These are phyloP conservation scores for Corymbia citriodora DNA, from an alignment of 441 rosid genomes.

Conservation along the genomic window DNA sequence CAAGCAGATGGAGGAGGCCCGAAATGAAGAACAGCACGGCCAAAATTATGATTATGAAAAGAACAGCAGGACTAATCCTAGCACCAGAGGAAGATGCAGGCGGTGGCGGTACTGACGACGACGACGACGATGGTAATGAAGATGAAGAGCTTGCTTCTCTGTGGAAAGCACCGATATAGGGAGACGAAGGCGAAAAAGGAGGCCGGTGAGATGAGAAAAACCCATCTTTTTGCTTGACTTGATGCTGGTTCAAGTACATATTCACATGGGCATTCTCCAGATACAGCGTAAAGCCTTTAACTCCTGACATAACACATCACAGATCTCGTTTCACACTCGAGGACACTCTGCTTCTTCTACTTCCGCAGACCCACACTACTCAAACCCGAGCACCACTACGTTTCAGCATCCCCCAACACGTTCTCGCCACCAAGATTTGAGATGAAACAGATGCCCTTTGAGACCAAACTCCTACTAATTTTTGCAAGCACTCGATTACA, in stretches of 20 bases:
- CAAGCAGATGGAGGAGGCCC: slow-evolving; percentile 62
- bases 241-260: slow-evolving; percentile 63
- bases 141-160: slow-evolving; percentile 37
- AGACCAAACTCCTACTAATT: not conserved
- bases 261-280: slow-evolving; percentile 43
- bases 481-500: not conserved
- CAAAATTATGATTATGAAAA: slow-evolving; percentile 51
- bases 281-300: not conserved
- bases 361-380: not conserved
- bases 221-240: slow-evolving; percentile 59
- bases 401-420: not conserved
- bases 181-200: slow-evolving; percentile 29
- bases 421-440: not conserved
- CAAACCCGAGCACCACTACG: not conserved
- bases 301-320: not conserved
- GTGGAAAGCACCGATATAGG: slow-evolving; percentile 26
- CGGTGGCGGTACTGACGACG: not conserved
- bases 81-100: slow-evolving; percentile 30
- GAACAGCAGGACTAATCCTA: slow-evolving; percentile 62
- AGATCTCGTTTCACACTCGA: not conserved
- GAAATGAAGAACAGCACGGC: slow-evolving; percentile 66
- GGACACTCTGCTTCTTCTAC: not conserved
- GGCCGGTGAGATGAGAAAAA: slow-evolving; percentile 45
- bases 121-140: slow-evolving; percentile 10
- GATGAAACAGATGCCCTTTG: not conserved